A percentile compares a stretch with the other conserved stretches of the same genome.
Conservation (phyloP, 441 rosid species). For the Erodium chrysanthum region DNA sequence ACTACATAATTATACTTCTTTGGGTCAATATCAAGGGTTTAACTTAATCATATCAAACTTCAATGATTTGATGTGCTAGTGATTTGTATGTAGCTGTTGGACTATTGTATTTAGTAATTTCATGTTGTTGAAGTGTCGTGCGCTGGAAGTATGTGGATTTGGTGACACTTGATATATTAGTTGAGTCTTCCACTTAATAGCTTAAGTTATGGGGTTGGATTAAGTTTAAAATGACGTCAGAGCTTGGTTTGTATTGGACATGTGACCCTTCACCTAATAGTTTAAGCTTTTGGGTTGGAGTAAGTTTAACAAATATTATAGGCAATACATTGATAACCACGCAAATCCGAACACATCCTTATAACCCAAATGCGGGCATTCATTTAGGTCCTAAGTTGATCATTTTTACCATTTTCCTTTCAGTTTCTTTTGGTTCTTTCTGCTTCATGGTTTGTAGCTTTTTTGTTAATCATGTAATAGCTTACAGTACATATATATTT, state of each 20-base stretch:
- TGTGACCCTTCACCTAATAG: no score
- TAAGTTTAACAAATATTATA: neutral
- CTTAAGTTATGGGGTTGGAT: neutral
- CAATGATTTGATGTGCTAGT: neutral
- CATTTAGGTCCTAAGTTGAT: neutral
- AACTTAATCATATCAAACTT: neutral
- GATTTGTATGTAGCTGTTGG: neutral
- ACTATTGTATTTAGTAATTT: neutral
- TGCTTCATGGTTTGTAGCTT: neutral
- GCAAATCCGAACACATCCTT: no score
- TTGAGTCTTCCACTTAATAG: no score
- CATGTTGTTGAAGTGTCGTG: no score
- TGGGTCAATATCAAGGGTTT: neutral
- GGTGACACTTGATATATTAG: no score
- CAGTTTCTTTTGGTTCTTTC: neutral
- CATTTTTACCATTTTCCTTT: neutral
- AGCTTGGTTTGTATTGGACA: no score
- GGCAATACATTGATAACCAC: neutral
- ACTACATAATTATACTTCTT: neutral
- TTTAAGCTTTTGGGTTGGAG: no score
- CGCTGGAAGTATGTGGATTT: no score
- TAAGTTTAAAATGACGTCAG: no score
- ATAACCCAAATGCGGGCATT: neutral
- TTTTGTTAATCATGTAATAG: neutral
- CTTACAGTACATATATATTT: neutral